Evolutionary conservation across 352 stramenopile species (phyloP).

Genomic region (Phytophthora ramorum): DNA sequence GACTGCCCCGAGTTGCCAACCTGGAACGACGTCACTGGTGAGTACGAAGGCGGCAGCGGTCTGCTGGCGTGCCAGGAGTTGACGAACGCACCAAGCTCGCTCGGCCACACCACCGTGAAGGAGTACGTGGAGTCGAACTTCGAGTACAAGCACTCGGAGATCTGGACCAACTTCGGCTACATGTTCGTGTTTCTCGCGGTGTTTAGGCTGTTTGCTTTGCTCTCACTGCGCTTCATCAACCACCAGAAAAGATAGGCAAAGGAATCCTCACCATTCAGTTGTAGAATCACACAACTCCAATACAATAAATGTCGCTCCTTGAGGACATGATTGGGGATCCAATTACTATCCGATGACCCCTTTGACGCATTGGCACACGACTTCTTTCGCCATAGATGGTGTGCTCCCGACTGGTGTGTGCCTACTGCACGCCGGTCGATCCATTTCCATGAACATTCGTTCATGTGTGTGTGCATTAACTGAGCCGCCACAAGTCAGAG

Average conservation of each 20-base stretch:
- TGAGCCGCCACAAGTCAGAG: conserved; percentile 17
- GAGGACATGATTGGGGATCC: no score
- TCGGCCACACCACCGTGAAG: conserved; percentile 26
- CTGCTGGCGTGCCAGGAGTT: not conserved
- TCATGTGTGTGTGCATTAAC: not conserved
- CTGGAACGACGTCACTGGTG: not conserved
- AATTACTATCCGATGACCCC: no score
- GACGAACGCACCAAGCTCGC: not conserved
- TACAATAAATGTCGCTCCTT: not conserved
- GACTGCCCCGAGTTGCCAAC: not conserved
- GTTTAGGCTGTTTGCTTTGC: conserved; percentile 31
- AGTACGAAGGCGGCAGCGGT: not conserved
- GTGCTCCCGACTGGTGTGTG: no score
- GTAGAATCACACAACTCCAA: not conserved
- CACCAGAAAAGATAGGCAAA: conserved; percentile 21
- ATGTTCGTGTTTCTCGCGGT: conserved; percentile 27
- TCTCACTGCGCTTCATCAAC: conserved; percentile 46
- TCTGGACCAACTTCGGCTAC: conserved; percentile 36
- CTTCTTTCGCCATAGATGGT: no score
- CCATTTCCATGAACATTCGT: conserved; percentile 22
- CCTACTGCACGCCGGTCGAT: conserved; percentile 5
- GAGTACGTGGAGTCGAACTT: conserved; percentile 26
- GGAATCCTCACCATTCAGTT: no score
- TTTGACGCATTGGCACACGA: no score
- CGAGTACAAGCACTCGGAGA: conserved; percentile 20